Base-by-base conservation (phyloP, 164 flowering plant species). In the Piper longum region DNA sequence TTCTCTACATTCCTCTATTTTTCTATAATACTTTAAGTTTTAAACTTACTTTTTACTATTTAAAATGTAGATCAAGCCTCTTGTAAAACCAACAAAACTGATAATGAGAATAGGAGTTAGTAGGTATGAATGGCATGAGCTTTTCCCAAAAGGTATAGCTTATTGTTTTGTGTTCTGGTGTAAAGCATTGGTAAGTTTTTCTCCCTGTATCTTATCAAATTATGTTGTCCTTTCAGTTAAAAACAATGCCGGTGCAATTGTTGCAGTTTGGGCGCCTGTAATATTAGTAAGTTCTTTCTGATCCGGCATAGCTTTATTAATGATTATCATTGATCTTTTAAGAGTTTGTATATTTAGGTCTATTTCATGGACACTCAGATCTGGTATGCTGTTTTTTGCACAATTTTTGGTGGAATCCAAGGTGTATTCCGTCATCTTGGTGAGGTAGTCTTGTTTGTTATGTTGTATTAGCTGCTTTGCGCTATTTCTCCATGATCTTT, bases 191-290 rank as follows among this genome's bases (percentile, higher is more conserved):
- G 52, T 9, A 48, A 5, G 3, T 48, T 48, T 5, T 12, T 5
- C 14, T 48, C 14, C 14, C 7, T 48, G 7, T 48, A 9, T 14
- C 52, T 48, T 9, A 48, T 48, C 14, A 9, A 48, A 5, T 48
- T 48, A 14, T 5, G 9, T 2, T 48, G 9, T 48, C 65, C 14
- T 55, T 78, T 67, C 82, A 93, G 99, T 86, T 59, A 83, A 83
- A 70, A 87, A 73, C 70, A 90, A 93, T 80, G 84, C 81, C 69
- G 96, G 96, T 64, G 99, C 95, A 41, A 75, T 93, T 66, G 78
- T 83, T 18, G 97, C 99, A 66, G 74, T 93, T 66, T 93, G 99
- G 99, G 75, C 97, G 66, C 99, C 99, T 4, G 78, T 93, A 62
- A 75, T 90, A 65, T 73, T 93, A 66, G 99, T 93, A 66, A 87